These are phyloP conservation scores for Myotisia sp. DNA, from an alignment of 2,329 filamentous ascomycete species.

Conservation along the genomic window DNA sequence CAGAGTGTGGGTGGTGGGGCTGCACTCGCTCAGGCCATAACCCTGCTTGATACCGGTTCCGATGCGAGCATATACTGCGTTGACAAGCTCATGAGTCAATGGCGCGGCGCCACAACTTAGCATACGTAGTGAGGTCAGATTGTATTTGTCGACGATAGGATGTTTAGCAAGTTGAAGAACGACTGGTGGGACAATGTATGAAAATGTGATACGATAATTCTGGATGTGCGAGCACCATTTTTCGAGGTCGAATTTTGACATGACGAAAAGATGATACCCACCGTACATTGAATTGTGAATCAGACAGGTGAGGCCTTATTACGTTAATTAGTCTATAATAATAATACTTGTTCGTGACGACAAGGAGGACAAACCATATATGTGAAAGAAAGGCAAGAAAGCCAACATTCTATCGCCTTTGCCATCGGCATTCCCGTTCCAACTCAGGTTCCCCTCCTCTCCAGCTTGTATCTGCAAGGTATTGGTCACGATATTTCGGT, in stretches of 20 bases:
- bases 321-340: constrained; percentile 9
- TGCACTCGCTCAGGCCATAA: constrained; percentile 80
- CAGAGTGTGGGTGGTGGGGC: constrained; percentile 63
- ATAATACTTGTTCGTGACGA: too few relatives aligned
- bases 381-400: constrained; percentile 80
- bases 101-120: constrained; percentile 81
- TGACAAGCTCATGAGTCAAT: constrained; percentile 63
- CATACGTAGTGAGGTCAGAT: constrained; percentile 65
- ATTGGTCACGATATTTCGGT: constrained; percentile 71
- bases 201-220: constrained; percentile 58
- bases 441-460: constrained; percentile 43
- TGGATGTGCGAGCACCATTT: constrained; percentile 65
- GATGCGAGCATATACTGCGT: constrained; percentile 58
- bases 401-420: constrained; percentile 60
- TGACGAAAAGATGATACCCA: constrained; percentile 54
- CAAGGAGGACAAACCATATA: constrained; percentile 51
- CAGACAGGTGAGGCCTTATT: constrained; percentile 52
- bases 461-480: constrained; percentile 40
- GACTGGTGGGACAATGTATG: constrained; percentile 73
- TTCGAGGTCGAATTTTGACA: constrained; percentile 70
- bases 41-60: constrained; percentile 78
- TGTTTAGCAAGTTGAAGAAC: constrained; percentile 68
- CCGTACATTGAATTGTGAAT: constrained; percentile 53
- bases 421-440: constrained; percentile 45
- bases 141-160: constrained; percentile 63